Base-by-base conservation (phyloP, 2,329 filamentous ascomycete species). In the Pseudofabraea citricarpa region DNA sequence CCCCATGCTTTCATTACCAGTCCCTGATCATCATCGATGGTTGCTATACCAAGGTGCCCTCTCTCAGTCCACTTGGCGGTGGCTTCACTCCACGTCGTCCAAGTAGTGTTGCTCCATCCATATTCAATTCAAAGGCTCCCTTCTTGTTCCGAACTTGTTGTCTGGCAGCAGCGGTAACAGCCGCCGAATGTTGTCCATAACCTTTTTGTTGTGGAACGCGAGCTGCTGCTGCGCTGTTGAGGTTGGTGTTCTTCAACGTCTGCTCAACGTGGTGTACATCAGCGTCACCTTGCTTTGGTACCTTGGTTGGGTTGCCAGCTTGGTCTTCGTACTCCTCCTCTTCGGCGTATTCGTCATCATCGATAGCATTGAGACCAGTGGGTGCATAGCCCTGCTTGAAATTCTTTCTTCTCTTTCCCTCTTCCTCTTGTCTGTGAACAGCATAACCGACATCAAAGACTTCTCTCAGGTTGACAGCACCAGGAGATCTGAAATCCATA, bases 381-480 rank as follows among this genome's bases (percentile, higher is more conserved):
- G 95, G 77, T 6, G 79, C 79, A 70, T 85, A 72, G 56, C 85
- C 77, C 73, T 90, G 73, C 68, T 79, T 72, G 55, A 90, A 77
- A 59, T 94, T 87, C 65, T 94, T 95, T 51, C 89, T 81, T 42
- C 90, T 83, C 70, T 96, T 97, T 57, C 81, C 84, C 65, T 97
- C 93, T 63, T 98, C 93, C 66, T 97, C 93, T 65, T 97, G 90
- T 36, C 93, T 77, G 63, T 97, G 93, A 7, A 98, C 93, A 7
- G 93, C 91, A 59, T 98, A 98, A n/a, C 89, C 85, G 38, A 98
- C 91, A 59, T 98, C 93, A 54, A 98, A 98, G 2, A 97, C 90
- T 65, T 98, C 93, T 47, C 93, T 88, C 10, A 98, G 72, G 62
- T 97, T 97, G 66, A 98, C 85, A 2, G 89, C 90, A 40, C 90